phyloP scores from a whole-genome alignment of 306 rosid species.

The Echinosophora koreensis region DNA sequence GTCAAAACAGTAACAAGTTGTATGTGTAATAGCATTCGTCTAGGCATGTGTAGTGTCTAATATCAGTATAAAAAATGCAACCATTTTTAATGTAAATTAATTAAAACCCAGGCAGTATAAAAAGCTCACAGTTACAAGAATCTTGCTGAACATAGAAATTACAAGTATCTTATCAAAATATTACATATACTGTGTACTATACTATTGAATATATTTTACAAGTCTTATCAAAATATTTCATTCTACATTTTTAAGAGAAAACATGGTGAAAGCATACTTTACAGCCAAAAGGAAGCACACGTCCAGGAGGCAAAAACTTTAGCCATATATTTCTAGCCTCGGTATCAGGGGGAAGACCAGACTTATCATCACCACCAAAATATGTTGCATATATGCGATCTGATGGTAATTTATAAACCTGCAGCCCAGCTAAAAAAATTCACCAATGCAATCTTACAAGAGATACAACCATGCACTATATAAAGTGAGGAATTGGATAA shows the following conservation, averaged over 20 bases:
- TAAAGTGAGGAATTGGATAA: slow-evolving; percentile 30
- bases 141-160: slow-evolving; percentile 18
- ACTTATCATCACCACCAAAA: slow-evolving; percentile 90
- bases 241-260: slow-evolving; percentile 34
- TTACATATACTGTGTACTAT: neutral
- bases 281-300: slow-evolving; percentile 93
- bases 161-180: slow-evolving; percentile 26
- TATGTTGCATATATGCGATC: slow-evolving; percentile 89
- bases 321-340: slow-evolving; percentile 95
- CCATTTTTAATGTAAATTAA: neutral
- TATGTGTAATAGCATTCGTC: slow-evolving; percentile 2
- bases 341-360: slow-evolving; percentile 87
- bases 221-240: slow-evolving; percentile 21
- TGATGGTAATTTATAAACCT: slow-evolving; percentile 85
- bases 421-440: slow-evolving; percentile 37
- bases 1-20: neutral
- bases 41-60: neutral
- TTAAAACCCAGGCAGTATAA: neutral
- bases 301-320: slow-evolving; percentile 76
- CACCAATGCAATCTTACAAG: neutral
- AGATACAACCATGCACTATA: slow-evolving; percentile 15
- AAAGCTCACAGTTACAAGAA: neutral
- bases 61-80: slow-evolving; percentile 23
- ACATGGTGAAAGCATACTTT: slow-evolving; percentile 61
- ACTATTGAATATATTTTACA: slow-evolving; percentile 26